phyloP scores from a whole-genome alignment of 345 rosid species.

The Anastatica hierochuntica region DNA sequence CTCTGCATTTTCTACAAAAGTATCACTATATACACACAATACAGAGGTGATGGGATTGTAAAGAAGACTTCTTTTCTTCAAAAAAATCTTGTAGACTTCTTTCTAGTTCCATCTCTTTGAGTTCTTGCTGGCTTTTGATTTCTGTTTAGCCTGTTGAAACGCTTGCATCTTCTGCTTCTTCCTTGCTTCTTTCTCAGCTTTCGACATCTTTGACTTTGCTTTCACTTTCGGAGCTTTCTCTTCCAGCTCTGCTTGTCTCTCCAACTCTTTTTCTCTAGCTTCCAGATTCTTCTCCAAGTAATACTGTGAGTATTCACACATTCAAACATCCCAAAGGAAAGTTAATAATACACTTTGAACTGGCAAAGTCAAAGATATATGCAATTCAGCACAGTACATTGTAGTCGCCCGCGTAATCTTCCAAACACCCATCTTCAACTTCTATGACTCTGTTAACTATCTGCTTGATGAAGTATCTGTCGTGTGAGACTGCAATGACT shows the following conservation, averaged over 20 bases:
- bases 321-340: too few species aligned
- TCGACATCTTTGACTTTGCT: constrained; percentile 97
- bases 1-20: constrained; percentile 5
- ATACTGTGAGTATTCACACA: constrained; percentile 40
- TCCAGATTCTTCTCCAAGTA: constrained; percentile 92
- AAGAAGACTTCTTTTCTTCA: too few species aligned
- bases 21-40: constrained; percentile 8
- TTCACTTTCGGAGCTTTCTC: constrained; percentile 89
- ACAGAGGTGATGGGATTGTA: too few species aligned
- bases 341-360: too few species aligned
- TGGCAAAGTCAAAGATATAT: background rate
- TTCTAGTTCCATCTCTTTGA: constrained; percentile 87
- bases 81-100: too few species aligned
- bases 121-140: constrained; percentile 69
- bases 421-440: constrained; percentile 54
- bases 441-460: constrained; percentile 92
- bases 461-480: constrained; percentile 84
- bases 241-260: constrained; percentile 73
- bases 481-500: constrained; percentile 81
- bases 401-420: constrained; percentile 84
- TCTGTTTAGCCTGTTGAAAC: constrained; percentile 82
- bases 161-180: constrained; percentile 90
- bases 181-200: constrained; percentile 88
- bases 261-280: constrained; percentile 59
- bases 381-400: constrained; percentile 39